These are phyloP conservation scores for Quercus tomentella DNA, from an alignment of 331 rosid genomes.

Conservation along the genomic window DNA sequence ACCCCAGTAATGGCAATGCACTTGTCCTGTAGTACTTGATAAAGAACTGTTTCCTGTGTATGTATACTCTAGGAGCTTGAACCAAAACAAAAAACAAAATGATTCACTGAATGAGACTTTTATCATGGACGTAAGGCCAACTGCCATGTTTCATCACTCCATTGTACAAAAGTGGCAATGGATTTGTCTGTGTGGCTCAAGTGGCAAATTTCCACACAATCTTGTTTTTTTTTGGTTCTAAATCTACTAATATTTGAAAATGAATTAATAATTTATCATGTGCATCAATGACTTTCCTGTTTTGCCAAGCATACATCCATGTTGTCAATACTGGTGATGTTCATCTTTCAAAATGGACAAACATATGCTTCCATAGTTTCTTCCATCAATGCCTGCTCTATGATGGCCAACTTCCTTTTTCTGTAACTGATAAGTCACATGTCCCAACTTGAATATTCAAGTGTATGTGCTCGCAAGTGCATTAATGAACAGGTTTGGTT, in stretches of 20 bases:
- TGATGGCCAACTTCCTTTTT: neutral
- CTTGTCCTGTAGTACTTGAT: neutral
- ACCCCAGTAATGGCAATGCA: too few species aligned
- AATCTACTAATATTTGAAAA: neutral
- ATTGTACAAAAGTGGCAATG: neutral
- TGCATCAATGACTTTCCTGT: too few species aligned
- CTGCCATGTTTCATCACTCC: neutral
- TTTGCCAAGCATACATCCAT: neutral
- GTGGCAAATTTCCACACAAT: too few species aligned
- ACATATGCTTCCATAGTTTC: neutral
- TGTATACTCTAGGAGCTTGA: neutral
- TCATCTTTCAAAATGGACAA: neutral
- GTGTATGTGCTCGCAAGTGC: too few species aligned
- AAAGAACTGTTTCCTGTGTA: neutral
- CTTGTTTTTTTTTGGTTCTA: neutral
- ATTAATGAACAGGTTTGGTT: too few species aligned
- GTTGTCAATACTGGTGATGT: neutral
- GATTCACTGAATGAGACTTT: too few species aligned
- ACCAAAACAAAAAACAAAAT: neutral
- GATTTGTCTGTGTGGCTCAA: neutral
- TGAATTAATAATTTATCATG: too few species aligned
- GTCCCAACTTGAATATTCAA: too few species aligned
- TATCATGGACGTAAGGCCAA: neutral
- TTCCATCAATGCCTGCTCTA: neutral
- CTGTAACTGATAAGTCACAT: neutral